Evolutionary conservation across 2,329 filamentous ascomycete species (phyloP).

Genomic region (Aureobasidium pullulans): DNA sequence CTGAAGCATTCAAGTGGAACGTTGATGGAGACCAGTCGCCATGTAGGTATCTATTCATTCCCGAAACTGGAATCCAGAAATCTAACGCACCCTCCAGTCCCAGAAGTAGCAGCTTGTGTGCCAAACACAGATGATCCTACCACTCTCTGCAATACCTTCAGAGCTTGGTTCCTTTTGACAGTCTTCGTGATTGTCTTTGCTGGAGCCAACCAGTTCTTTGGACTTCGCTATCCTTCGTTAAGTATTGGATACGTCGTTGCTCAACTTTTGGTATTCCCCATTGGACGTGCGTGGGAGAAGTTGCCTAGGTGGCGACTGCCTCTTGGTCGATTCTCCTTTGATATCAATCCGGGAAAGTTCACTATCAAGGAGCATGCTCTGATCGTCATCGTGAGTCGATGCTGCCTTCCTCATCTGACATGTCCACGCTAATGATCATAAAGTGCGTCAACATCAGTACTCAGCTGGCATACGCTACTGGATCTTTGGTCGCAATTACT

Average conservation of each 20-base stretch:
- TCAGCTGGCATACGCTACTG: not conserved
- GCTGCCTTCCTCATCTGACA: not conserved
- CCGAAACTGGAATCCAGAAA: not conserved
- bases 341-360: not conserved
- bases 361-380: not conserved
- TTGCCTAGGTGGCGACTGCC: not conserved
- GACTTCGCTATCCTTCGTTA: constrained; percentile 23
- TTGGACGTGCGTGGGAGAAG: not conserved
- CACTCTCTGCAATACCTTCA: constrained; percentile 16
- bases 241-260: not conserved
- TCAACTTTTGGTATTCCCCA: not conserved
- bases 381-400: not conserved
- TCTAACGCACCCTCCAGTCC: not conserved
- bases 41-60: not conserved
- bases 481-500: not conserved
- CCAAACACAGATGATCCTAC: not conserved
- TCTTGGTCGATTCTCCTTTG: not conserved
- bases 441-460: not conserved
- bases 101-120: not conserved
- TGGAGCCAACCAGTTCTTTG: constrained; percentile 26
- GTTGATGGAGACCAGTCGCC: not conserved
- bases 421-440: not conserved
- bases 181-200: constrained; percentile 24
- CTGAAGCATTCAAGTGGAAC: not conserved
- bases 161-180: constrained; percentile 26